Evolutionary conservation across 1,284 basidiomycete species (phyloP).

Genomic region (Anthracocystis setariae): DNA sequence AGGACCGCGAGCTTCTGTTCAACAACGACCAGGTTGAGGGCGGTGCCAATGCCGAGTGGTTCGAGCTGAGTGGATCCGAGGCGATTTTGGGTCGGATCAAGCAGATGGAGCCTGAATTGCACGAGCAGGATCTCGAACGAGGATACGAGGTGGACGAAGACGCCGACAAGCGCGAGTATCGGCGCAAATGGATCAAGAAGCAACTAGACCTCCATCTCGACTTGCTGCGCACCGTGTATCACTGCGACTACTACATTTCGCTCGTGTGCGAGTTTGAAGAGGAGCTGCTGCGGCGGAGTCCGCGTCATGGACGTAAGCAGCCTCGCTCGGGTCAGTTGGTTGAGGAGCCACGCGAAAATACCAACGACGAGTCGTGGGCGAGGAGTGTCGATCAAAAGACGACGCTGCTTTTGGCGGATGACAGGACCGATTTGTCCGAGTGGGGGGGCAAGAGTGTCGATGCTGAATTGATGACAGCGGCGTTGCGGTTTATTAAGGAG

Average conservation of each 20-base stretch:
- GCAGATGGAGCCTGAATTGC: slow-evolving; percentile 23
- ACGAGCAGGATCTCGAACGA: slow-evolving; percentile 33
- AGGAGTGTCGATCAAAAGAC: slow-evolving; percentile 58
- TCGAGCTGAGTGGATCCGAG: slow-evolving; percentile 36
- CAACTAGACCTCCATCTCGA: slow-evolving; percentile 63
- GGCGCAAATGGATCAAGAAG: slow-evolving; percentile 48
- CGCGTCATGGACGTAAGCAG: slow-evolving; percentile 50
- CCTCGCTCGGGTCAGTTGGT: slow-evolving; percentile 26
- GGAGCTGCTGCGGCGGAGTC: slow-evolving; percentile 57
- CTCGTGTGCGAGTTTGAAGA: slow-evolving; percentile 62
- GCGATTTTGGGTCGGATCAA: slow-evolving; percentile 37
- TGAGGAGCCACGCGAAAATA: slow-evolving; percentile 39
- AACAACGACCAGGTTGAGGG: slow-evolving; percentile 10
- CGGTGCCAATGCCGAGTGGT: slow-evolving; percentile 25
- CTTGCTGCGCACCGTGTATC: slow-evolving; percentile 58
- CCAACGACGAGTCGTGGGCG: slow-evolving; percentile 56
- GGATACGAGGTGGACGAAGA: slow-evolving; percentile 36
- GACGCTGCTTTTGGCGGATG: slow-evolving; percentile 39
- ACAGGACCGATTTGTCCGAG: slow-evolving; percentile 40
- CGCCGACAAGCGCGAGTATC: slow-evolving; percentile 32
- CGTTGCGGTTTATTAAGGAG: slow-evolving; percentile 48
- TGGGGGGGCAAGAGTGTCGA: slow-evolving; percentile 48
- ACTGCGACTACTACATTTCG: slow-evolving; percentile 65
- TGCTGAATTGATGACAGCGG: slow-evolving; percentile 41
- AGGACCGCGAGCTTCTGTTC: slow-evolving; percentile 55